A percentile compares a stretch with the other conserved stretches of the same genome.
These are phyloP conservation scores for Wickerhamomyces sp. DNA, from an alignment of 1,139 yeast genomes.

Conservation along the genomic window DNA sequence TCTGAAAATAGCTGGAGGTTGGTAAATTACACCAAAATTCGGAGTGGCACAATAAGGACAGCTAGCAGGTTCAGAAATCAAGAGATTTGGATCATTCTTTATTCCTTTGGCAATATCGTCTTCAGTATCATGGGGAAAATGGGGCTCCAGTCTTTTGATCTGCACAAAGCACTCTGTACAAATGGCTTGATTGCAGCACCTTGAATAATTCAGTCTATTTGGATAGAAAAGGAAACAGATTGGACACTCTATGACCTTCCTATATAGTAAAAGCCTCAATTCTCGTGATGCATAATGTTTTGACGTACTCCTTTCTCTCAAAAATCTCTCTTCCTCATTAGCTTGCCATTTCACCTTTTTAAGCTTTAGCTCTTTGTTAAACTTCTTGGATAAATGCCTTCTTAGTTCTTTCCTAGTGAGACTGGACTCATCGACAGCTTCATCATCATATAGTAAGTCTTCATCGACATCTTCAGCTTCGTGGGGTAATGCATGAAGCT, in stretches of 20 bases:
- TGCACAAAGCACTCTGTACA: constrained; percentile 98
- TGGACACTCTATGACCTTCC: constrained; percentile 78
- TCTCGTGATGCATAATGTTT: constrained; percentile 36
- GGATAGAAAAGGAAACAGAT: constrained; percentile 91
- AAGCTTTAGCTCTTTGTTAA: constrained; percentile 41
- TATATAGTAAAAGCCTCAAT: constrained; percentile 49
- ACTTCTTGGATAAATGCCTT: constrained; percentile 53
- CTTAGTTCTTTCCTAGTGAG: constrained; percentile 38
- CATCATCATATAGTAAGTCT: constrained; percentile 37
- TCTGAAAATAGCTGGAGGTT: constrained; percentile 49
- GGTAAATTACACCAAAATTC: constrained; percentile 79
- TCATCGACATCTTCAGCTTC: constrained; percentile 50
- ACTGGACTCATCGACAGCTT: constrained; percentile 34
- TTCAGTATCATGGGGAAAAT: constrained; percentile 76
- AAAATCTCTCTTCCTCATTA: constrained; percentile 44
- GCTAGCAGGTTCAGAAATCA: constrained; percentile 81
- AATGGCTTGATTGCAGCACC: constrained; percentile 91
- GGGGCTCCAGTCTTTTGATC: constrained; percentile 90
- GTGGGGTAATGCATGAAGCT: constrained; percentile 57
- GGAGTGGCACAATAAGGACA: constrained; percentile 94
- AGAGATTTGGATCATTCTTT: constrained; percentile 47
- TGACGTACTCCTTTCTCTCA: constrained; percentile 33
- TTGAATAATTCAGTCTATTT: constrained; percentile 66
- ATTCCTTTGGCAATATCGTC: constrained; percentile 27
- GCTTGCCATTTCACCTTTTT: constrained; percentile 49